A percentile compares a stretch with the other conserved stretches of the same genome.
These are phyloP conservation scores for Hypoxylon sp. DNA, from an alignment of 2,329 filamentous ascomycete genomes.

Conservation along the genomic window DNA sequence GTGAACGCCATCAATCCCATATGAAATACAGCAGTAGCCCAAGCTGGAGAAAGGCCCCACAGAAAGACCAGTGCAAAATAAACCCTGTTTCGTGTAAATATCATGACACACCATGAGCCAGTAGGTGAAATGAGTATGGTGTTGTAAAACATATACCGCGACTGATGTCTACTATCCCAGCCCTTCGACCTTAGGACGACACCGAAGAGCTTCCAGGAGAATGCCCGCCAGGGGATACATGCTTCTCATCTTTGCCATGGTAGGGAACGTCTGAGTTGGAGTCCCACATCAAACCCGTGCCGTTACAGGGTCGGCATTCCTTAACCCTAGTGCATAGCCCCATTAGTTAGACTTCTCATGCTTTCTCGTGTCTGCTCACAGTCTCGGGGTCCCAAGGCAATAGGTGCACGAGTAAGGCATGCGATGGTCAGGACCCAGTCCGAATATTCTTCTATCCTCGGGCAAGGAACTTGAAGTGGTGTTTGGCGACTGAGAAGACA, in stretches of 20 bases:
- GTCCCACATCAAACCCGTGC: constrained; percentile 30
- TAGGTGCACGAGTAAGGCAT: constrained; percentile 28
- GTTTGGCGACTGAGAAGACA: constrained; percentile 22
- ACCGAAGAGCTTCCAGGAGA: constrained; percentile 27
- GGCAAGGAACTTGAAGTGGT: constrained; percentile 1
- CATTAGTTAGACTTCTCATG: not conserved
- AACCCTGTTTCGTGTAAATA: not conserved
- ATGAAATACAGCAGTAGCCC: not conserved
- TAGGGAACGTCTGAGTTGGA: constrained; percentile 8
- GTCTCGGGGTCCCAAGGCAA: constrained; percentile 27
- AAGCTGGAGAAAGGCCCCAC: not conserved
- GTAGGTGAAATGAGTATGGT: not conserved
- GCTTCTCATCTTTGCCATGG: constrained; percentile 15
- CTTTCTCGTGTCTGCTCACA: constrained; percentile 3
- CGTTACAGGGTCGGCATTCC: constrained; percentile 20
- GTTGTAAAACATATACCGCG: not conserved
- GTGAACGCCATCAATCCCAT: not conserved
- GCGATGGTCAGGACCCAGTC: constrained; percentile 23
- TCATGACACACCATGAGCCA: not conserved
- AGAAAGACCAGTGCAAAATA: not conserved
- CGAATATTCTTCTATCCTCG: constrained; percentile 25
- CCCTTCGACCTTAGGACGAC: constrained; percentile 19
- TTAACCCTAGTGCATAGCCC: constrained; percentile 12
- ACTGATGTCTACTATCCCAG: not conserved
- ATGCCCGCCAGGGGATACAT: constrained; percentile 14